These are phyloP conservation scores for Umbelopsis vinacea DNA, from an alignment of 192 early-diverging fungal species.

Conservation along the genomic window DNA sequence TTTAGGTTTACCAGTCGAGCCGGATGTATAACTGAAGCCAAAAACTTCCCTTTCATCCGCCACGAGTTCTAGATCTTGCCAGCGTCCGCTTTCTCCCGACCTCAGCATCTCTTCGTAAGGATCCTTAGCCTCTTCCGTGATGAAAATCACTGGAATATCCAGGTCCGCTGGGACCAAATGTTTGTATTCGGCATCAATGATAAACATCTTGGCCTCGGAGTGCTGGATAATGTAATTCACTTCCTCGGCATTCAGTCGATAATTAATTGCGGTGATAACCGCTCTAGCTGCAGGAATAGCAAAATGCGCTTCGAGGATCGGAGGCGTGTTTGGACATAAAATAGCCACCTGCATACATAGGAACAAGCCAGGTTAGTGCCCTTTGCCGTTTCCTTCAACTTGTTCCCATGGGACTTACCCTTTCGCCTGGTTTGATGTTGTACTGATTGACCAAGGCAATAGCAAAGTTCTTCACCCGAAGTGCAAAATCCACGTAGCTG, in stretches of 20 bases:
- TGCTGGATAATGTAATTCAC: constrained; percentile 61
- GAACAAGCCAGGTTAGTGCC: not conserved
- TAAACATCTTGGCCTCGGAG: constrained; percentile 50
- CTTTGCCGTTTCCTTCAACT: not conserved
- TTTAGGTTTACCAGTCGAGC: constrained; percentile 63
- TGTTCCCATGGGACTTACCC: not conserved
- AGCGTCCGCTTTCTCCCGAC: constrained; percentile 26
- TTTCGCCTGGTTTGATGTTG: constrained; percentile 46
- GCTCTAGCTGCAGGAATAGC: constrained; percentile 61
- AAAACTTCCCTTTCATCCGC: constrained; percentile 52
- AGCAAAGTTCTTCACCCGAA: constrained; percentile 49
- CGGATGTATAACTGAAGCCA: constrained; percentile 62
- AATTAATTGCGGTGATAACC: constrained; percentile 62
- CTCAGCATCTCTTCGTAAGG: constrained; percentile 55
- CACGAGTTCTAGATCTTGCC: constrained; percentile 49
- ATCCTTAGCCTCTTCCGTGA: not conserved
- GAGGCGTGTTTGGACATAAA: constrained; percentile 58
- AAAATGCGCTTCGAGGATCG: constrained; percentile 64
- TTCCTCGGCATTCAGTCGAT: constrained; percentile 53
- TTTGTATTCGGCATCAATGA: constrained; percentile 54
- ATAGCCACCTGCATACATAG: constrained; percentile 45
- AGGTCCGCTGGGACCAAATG: constrained; percentile 32
- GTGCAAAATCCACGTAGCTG: constrained; percentile 51
- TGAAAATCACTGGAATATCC: constrained; percentile 34
- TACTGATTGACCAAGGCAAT: constrained; percentile 43